A percentile compares a stretch with the other conserved stretches of the same genome.
phyloP scores from a whole-genome alignment of 176 grass and related monocot species.

The Aegilops sharonensis region DNA sequence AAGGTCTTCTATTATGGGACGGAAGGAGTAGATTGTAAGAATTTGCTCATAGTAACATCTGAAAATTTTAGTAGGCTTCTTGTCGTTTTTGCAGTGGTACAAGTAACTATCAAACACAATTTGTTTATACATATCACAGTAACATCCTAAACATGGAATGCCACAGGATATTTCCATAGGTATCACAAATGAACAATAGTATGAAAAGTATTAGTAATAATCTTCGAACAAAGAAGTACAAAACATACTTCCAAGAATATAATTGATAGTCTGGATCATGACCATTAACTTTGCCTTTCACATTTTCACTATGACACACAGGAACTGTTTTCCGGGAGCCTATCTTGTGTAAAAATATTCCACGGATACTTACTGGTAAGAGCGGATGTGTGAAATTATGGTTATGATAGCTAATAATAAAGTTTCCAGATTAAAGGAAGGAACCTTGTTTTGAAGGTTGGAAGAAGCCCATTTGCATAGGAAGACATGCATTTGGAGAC shows the following conservation, averaged over 20 bases:
- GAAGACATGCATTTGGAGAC: slow-evolving; percentile 97
- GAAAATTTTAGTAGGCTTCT: background rate
- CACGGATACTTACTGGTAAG: slow-evolving; percentile 81
- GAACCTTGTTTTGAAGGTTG: slow-evolving; percentile 48
- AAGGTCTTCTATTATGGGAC: too few relatives aligned
- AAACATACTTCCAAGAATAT: background rate
- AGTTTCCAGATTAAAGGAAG: background rate
- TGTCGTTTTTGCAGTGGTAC: background rate
- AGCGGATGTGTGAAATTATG: background rate
- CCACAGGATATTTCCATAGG: background rate
- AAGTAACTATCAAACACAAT: background rate
- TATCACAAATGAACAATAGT: background rate
- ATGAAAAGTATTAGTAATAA: background rate
- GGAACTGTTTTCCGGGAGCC: slow-evolving; percentile 98
- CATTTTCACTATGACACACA: slow-evolving; percentile 23
- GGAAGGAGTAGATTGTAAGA: background rate
- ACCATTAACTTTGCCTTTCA: slow-evolving; percentile 2
- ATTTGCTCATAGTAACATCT: background rate
- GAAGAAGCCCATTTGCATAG: slow-evolving; percentile 98
- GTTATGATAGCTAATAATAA: background rate
- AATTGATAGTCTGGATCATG: background rate
- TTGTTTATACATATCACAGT: background rate
- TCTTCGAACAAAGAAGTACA: background rate
- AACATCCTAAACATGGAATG: background rate
- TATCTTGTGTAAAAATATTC: slow-evolving; percentile 83